Evolutionary conservation across 2,329 filamentous ascomycete species (phyloP), one percentile per base, ranked within the genome.

Genomic region (Chrysoporthe puriensis): DNA sequence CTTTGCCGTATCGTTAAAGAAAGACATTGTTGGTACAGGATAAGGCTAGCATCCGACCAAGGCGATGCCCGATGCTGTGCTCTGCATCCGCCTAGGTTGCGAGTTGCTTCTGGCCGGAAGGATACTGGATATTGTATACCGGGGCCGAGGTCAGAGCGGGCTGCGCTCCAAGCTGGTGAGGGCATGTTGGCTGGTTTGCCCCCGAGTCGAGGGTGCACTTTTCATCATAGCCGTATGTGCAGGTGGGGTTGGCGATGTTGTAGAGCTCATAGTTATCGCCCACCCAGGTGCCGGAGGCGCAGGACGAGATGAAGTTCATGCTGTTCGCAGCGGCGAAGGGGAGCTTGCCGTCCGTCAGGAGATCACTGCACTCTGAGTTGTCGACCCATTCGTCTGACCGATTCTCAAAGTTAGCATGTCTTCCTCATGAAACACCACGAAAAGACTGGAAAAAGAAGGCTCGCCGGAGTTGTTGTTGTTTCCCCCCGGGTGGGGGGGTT

Each of bases 311-410:
- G 70, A 80, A 86, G 77, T 85, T 83, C 80, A 88, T 87, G 77
- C 82, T 84, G 81, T 87, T 87, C 73, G 84, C 74, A 2, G 85
- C 86, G 63, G 80, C 81, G 60, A 89, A 81, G 7, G 86, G 83
- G 48, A 89, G 78, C 78, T 84, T 85, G 76, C 78, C 73, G 64
- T 83, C 82, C 70, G 81, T 76, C 69, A 90, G 79, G 65, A 89
- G 79, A 73, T 80, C 74, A 56, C 76, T 74, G 76, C 87, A 89
- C 66, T 84, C 78, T 62, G 77, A 77, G 68, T 82, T 78, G 67
- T 81, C 76, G 64, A 85, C 81, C 44, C 79, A 76, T 74, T 85
- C 79, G 73, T 81, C 87, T 64, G 14, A 5, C 13, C 21, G 5
- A 32, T 57, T 7, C 26, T 40, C 7, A 8, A 4, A 1, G 21